Conservation (phyloP, 2,329 filamentous ascomycete species). For the Sphaerulina musiva region DNA sequence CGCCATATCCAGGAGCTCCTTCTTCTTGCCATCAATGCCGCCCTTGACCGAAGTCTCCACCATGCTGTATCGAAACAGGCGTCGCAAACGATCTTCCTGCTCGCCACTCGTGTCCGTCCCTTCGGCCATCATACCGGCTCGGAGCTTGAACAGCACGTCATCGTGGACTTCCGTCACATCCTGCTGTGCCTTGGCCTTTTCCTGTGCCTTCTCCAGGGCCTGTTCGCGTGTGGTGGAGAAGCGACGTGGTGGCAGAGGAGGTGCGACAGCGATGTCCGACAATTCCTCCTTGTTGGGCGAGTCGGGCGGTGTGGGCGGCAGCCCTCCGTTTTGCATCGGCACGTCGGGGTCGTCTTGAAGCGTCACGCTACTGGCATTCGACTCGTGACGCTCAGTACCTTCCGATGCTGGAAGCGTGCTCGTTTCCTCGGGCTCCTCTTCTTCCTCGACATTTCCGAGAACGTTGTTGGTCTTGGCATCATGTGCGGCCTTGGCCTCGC, state of each 20-base stretch:
- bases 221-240: constrained; percentile 25
- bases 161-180: constrained; percentile 95
- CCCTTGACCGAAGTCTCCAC: constrained; percentile 21
- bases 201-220: constrained; percentile 47
- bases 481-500: constrained; percentile 14
- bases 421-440: neutral
- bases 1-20: constrained; percentile 48
- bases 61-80: constrained; percentile 26
- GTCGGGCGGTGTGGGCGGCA: constrained; percentile 28
- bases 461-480: neutral
- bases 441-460: neutral
- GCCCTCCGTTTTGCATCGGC: constrained; percentile 21
- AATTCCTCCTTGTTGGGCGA: constrained; percentile 35
- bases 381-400: constrained; percentile 7
- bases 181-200: constrained; percentile 62
- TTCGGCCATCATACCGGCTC: constrained; percentile 74
- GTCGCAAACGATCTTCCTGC: constrained; percentile 58
- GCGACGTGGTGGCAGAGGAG: constrained; percentile 47
- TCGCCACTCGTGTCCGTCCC: constrained; percentile 59
- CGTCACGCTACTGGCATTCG: constrained; percentile 26
- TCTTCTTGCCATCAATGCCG: constrained; percentile 16
- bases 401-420: neutral
- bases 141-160: constrained; percentile 83
- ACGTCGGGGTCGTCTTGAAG: constrained; percentile 24
- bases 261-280: constrained; percentile 32